phyloP scores from a whole-genome alignment of 2,329 filamentous ascomycete species.

The Penicillium sp. region DNA sequence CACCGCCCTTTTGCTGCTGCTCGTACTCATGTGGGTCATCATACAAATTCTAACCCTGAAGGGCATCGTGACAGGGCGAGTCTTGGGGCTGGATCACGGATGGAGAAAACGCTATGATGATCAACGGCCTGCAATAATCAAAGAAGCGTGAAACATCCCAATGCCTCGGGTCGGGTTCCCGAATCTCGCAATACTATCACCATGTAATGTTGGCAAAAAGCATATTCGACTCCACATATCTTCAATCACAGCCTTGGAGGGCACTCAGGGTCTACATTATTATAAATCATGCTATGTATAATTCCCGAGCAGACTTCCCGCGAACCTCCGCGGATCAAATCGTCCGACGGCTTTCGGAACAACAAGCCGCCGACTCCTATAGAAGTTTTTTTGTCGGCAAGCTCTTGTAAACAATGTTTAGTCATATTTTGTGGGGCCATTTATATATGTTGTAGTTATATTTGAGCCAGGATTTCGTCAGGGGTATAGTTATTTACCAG shows the following conservation, averaged over 20 bases:
- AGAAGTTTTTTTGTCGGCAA: neutral
- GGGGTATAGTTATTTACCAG: neutral
- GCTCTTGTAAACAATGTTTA: no score
- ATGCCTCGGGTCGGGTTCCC: neutral
- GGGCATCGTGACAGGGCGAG: conserved; percentile 30
- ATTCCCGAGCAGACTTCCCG: neutral
- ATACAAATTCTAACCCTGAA: conserved; percentile 35
- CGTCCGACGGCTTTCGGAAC: neutral
- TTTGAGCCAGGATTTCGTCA: neutral
- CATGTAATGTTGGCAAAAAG: neutral
- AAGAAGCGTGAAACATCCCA: neutral
- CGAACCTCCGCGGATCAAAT: no score
- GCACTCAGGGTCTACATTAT: neutral
- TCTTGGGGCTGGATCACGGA: conserved; percentile 33
- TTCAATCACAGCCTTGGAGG: neutral
- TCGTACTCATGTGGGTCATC: conserved; percentile 38
- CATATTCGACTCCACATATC: neutral
- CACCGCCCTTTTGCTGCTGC: conserved; percentile 35
- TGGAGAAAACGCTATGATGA: conserved; percentile 18
- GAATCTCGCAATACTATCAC: neutral
- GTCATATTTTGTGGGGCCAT: neutral
- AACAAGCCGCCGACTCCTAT: neutral
- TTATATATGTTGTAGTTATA: no score
- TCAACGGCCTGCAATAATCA: neutral
- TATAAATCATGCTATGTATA: neutral